phyloP scores from a whole-genome alignment of 2,329 filamentous ascomycete species.

The Tricladium varicosporioides region DNA sequence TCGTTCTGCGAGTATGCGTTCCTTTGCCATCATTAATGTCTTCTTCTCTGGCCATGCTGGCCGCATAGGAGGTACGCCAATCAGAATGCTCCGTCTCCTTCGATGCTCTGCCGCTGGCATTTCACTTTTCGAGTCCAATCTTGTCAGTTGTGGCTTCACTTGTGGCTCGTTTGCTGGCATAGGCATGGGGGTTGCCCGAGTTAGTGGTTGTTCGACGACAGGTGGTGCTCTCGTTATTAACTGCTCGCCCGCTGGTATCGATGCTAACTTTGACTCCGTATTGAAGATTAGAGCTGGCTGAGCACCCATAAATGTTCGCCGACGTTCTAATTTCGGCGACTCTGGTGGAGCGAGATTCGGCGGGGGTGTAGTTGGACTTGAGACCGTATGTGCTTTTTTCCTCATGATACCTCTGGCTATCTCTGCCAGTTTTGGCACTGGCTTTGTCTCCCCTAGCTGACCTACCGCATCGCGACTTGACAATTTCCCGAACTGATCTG shows the following conservation, averaged over 20 bases:
- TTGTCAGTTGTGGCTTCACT: background rate
- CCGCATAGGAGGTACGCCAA: conserved; percentile 1
- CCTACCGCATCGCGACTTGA: conserved; percentile 17
- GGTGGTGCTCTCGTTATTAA: background rate
- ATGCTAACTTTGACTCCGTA: background rate
- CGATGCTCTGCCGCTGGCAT: background rate
- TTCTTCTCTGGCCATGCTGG: conserved; percentile 9
- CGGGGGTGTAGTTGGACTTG: conserved; percentile 5
- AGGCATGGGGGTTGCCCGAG: background rate
- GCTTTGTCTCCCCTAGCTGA: conserved; percentile 4
- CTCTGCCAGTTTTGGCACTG: conserved; percentile 6
- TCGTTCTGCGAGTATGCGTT: background rate
- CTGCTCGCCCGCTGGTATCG: background rate
- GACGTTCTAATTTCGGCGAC: conserved; percentile 12
- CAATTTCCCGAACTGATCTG: conserved; percentile 19
- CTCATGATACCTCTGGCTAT: conserved; percentile 9
- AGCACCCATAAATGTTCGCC: conserved; percentile 13
- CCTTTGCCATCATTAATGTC: background rate
- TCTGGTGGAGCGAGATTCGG: background rate
- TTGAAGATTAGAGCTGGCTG: conserved; percentile 2
- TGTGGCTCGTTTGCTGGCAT: background rate
- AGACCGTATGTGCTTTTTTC: conserved; percentile 17
- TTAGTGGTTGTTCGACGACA: background rate
- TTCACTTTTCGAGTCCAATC: conserved; percentile 2
- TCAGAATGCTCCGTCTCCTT: conserved; percentile 5